A percentile compares a stretch with the other conserved stretches of the same genome.
These are phyloP conservation scores for Escallonia rubra DNA, from an alignment of 129 eudicot genomes.

Conservation along the genomic window DNA sequence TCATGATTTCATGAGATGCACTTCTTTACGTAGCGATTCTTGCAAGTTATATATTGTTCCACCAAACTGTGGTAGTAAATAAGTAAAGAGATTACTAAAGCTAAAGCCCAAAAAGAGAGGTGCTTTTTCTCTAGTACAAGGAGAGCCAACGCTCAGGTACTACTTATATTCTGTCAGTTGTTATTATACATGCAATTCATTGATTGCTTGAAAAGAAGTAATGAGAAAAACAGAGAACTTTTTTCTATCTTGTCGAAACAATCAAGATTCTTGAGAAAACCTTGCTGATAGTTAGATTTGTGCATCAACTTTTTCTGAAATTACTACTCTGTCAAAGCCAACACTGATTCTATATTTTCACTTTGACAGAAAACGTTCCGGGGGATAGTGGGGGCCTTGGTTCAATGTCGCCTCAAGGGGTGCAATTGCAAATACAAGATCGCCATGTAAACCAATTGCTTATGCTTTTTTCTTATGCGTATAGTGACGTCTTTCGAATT, in stretches of 20 bases:
- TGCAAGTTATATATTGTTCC: not conserved
- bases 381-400: not conserved
- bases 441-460: not conserved
- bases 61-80: not conserved
- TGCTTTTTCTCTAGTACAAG: not conserved
- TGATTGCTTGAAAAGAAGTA: not conserved
- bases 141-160: not conserved
- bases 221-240: not conserved
- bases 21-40: too few species aligned
- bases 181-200: not conserved
- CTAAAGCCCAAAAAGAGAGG: not conserved
- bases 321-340: not conserved
- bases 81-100: not conserved
- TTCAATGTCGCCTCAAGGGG: not conserved
- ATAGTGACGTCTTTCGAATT: not conserved
- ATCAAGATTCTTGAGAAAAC: not conserved
- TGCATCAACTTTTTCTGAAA: not conserved
- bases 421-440: constrained; percentile 13
- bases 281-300: not conserved
- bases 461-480: not conserved
- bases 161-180: not conserved
- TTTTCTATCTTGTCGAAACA: not conserved
- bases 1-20: too few species aligned
- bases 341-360: not conserved
- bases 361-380: not conserved